Evolutionary conservation across 371 early-diverging fungal genomes (phyloP).

Genomic region (Saksenaea vasiformis): DNA sequence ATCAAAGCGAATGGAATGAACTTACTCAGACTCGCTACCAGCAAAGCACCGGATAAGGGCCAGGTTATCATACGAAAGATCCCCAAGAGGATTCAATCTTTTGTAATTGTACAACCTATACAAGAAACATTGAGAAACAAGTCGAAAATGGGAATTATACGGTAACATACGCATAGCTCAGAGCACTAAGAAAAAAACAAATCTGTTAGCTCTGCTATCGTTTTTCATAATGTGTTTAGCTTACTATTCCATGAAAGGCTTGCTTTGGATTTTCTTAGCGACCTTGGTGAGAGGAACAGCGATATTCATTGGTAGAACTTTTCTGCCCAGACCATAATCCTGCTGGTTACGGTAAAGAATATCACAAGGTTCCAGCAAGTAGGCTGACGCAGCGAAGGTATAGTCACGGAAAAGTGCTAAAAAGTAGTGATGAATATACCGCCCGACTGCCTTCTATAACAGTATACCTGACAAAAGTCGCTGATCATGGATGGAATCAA

Average conservation of each 20-base stretch:
- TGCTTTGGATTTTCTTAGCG: constrained; percentile 71
- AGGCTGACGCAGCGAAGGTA: constrained; percentile 85
- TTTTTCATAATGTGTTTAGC: constrained; percentile 14
- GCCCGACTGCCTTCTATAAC: background rate
- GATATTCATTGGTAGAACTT: constrained; percentile 72
- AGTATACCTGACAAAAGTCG: constrained; percentile 66
- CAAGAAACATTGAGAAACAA: background rate
- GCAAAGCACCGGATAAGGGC: constrained; percentile 78
- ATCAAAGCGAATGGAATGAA: constrained; percentile 56
- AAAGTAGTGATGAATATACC: background rate
- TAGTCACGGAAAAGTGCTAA: constrained; percentile 85
- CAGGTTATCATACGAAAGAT: constrained; percentile 70
- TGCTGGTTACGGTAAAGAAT: constrained; percentile 65
- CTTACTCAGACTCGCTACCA: constrained; percentile 72
- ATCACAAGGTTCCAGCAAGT: constrained; percentile 89
- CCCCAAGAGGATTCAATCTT: constrained; percentile 56
- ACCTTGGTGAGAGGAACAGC: constrained; percentile 79
- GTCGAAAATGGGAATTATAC: background rate
- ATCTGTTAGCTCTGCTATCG: background rate
- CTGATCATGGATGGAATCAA: constrained; percentile 67
- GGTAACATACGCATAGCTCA: constrained; percentile 37
- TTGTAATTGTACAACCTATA: constrained; percentile 81
- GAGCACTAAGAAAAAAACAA: constrained; percentile 22
- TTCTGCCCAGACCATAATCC: constrained; percentile 81
- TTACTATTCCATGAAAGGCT: constrained; percentile 88